A percentile compares a stretch with the other conserved stretches of the same genome.
Conservation (phyloP, 345 rosid genomes). For the Hibiscus syriacus region DNA sequence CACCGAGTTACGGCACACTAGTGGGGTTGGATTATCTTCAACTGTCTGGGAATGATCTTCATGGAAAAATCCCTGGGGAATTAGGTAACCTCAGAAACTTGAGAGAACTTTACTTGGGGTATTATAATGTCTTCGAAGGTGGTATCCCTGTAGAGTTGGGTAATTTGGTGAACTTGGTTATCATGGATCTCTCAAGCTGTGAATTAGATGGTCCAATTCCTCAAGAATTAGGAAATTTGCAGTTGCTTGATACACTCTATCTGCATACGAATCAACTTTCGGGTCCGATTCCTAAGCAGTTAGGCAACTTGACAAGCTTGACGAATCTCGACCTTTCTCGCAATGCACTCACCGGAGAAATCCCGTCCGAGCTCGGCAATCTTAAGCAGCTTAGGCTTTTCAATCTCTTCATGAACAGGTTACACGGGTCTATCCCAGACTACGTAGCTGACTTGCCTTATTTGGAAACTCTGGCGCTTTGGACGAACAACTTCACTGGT, state of each 20-base stretch:
- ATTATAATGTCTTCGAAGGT: conserved; percentile 45
- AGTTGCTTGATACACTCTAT: conserved; percentile 43
- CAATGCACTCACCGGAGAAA: no score
- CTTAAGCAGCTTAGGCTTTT: no score
- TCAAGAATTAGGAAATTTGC: conserved; percentile 42
- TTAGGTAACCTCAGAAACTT: conserved; percentile 49
- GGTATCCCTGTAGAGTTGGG: conserved; percentile 56
- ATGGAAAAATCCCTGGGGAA: conserved; percentile 42
- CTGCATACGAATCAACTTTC: conserved; percentile 41
- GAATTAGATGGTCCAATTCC: conserved; percentile 48
- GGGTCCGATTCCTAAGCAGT: no score
- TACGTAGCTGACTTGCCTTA: conserved; percentile 41
- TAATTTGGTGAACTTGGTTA: conserved; percentile 38
- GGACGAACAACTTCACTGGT: conserved; percentile 70
- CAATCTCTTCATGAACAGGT: no score
- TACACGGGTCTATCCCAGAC: conserved; percentile 62
- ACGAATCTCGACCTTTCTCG: no score
- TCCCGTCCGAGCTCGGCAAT: no score
- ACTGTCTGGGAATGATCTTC: conserved; percentile 50
- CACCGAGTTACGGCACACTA: conserved; percentile 33
- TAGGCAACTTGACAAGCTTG: no score
- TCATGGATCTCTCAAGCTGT: conserved; percentile 51
- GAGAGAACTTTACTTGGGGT: conserved; percentile 45
- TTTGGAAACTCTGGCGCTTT: conserved; percentile 41
- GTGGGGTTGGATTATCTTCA: conserved; percentile 37